Evolutionary conservation across 495 filamentous ascomycete genomes (phyloP).

Genomic region (Hypomontagnella submonticulosa): DNA sequence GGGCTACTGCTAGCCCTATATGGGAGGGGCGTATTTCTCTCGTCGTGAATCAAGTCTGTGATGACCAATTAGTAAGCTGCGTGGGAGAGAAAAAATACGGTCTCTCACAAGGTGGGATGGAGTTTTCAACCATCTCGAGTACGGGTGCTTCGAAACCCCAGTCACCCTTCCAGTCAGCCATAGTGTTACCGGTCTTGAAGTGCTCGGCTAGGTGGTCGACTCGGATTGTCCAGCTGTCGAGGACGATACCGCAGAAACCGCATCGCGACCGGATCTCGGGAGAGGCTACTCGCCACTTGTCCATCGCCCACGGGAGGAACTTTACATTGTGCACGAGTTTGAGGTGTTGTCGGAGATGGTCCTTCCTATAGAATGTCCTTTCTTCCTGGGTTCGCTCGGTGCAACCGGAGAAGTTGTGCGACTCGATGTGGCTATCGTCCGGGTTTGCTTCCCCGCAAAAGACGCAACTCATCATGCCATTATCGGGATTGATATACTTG

Average conservation of each 20-base stretch:
- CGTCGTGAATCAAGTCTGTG: constrained; percentile 66
- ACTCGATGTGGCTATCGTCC: constrained; percentile 69
- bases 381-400: constrained; percentile 70
- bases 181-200: constrained; percentile 73
- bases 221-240: constrained; percentile 71
- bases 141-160: constrained; percentile 74
- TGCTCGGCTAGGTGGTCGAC: constrained; percentile 74
- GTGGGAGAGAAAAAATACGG: constrained; percentile 24
- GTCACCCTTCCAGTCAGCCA: constrained; percentile 77
- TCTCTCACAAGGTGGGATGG: constrained; percentile 70
- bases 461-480: constrained; percentile 66
- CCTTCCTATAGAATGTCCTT: constrained; percentile 84
- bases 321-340: constrained; percentile 79
- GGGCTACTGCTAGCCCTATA: constrained; percentile 54
- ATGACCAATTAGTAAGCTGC: constrained; percentile 32
- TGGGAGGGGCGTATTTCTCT: constrained; percentile 61
- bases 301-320: constrained; percentile 68
- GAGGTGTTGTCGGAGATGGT: constrained; percentile 84
- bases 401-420: constrained; percentile 77
- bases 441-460: constrained; percentile 74
- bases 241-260: constrained; percentile 72
- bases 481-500: constrained; percentile 60
- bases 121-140: constrained; percentile 69
- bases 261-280: constrained; percentile 73
- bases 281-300: constrained; percentile 72